phyloP scores from a whole-genome alignment of 192 early-diverging fungal genomes.

The Neocallimastix lanati region DNA sequence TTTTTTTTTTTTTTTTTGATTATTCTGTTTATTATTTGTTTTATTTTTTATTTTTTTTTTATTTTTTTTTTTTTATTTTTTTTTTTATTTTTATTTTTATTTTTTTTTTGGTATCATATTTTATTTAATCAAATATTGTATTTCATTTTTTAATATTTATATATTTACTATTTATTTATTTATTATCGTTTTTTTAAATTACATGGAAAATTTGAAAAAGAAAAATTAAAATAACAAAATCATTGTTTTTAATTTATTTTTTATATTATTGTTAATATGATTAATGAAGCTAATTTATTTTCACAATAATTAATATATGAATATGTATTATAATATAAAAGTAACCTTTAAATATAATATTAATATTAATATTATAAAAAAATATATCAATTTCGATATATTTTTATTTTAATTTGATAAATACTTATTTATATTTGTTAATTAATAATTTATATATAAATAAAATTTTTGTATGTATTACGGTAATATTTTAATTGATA shows the following conservation, averaged over 20 bases:
- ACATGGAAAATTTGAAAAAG: neutral
- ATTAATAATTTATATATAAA: neutral
- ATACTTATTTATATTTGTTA: no score
- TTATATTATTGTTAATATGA: no score
- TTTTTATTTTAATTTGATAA: no score
- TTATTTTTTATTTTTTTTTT: no score
- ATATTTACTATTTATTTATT: no score
- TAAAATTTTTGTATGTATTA: no score
- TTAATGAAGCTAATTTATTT: neutral
- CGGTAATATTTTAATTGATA: no score
- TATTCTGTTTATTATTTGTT: neutral
- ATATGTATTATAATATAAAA: neutral
- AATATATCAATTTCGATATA: no score
- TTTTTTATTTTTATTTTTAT: neutral
- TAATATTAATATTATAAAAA: no score
- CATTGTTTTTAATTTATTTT: no score
- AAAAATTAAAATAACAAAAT: neutral
- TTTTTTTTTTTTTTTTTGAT: neutral
- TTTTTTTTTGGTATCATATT: neutral
- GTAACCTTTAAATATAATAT: neutral
- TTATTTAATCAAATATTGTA: no score
- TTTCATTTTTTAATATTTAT: no score
- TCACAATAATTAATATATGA: neutral
- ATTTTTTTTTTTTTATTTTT: neutral
- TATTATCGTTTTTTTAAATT: neutral